Conservation (phyloP, 306 rosid genomes). For the Benincasa hispida region DNA sequence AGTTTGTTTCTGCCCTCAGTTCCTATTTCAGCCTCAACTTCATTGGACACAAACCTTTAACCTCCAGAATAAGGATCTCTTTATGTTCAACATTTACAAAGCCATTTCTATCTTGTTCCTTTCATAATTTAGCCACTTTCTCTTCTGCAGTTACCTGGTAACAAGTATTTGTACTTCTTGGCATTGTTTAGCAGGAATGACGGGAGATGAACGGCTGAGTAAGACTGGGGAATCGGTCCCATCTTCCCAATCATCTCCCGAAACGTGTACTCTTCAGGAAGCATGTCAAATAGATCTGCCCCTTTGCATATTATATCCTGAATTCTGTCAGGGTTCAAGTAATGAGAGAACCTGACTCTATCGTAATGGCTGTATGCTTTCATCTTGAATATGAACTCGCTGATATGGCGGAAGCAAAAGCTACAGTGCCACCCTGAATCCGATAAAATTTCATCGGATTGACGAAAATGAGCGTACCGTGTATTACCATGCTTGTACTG, state of each 20-base stretch:
- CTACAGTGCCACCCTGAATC: constrained; percentile 92
- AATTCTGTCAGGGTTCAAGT: constrained; percentile 47
- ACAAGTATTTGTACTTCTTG: constrained; percentile 42
- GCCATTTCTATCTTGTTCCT: not conserved
- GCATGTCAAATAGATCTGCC: constrained; percentile 66
- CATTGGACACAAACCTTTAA: not conserved
- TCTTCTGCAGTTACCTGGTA: constrained; percentile 63
- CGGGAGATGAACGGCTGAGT: constrained; percentile 77
- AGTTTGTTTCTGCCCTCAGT: constrained; percentile 1
- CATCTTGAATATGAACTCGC: constrained; percentile 70
- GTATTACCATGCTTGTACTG: constrained; percentile 45
- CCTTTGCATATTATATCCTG: constrained; percentile 71
- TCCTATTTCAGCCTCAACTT: constrained; percentile 3
- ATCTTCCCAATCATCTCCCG: constrained; percentile 73
- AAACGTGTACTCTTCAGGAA: constrained; percentile 77
- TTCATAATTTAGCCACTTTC: constrained; percentile 37
- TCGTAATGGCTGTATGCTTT: constrained; percentile 76
- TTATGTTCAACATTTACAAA: not conserved
- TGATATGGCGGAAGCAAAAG: constrained; percentile 65
- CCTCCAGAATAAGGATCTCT: not conserved
- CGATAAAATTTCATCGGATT: constrained; percentile 35
- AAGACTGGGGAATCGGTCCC: constrained; percentile 75
- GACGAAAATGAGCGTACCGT: constrained; percentile 60
- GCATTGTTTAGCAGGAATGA: constrained; percentile 53
- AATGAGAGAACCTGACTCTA: constrained; percentile 61